Evolutionary conservation across 116 monocot species (phyloP).

Genomic region (Posidonia oceanica): DNA sequence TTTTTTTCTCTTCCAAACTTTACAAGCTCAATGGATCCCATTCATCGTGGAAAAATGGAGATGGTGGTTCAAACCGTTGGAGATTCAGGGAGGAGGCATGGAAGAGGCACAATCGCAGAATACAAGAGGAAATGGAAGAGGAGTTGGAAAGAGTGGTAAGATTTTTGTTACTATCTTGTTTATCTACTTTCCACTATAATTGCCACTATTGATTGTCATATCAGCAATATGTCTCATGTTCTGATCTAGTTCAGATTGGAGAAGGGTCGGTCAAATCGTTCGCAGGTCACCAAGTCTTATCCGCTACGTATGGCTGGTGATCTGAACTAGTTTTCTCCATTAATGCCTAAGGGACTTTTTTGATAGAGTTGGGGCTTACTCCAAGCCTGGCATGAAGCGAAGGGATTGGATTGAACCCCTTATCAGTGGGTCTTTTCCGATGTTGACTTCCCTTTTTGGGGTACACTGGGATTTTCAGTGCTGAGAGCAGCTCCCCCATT

Average conservation of each 20-base stretch:
- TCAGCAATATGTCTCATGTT: no score
- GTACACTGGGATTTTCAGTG: background rate
- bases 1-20: background rate
- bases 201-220: no score
- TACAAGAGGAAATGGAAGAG: constrained; percentile 64
- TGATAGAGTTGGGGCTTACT: background rate
- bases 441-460: constrained; percentile 2
- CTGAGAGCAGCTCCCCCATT: background rate
- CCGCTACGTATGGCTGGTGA: no score
- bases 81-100: constrained; percentile 58
- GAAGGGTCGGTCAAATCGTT: no score
- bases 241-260: no score
- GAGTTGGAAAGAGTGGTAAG: constrained; percentile 89
- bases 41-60: constrained; percentile 36
- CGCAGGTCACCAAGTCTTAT: background rate
- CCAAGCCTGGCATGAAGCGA: background rate
- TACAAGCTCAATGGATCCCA: constrained; percentile 15
- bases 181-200: no score
- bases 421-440: constrained; percentile 4
- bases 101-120: constrained; percentile 49
- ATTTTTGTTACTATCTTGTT: no score
- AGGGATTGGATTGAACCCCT: constrained; percentile 3
- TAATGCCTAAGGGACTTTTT: background rate
- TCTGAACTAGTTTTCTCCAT: no score
- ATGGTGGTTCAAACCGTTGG: constrained; percentile 17